Conservation (phyloP, 306 rosid genomes). For the Trifolium fragiferum region DNA sequence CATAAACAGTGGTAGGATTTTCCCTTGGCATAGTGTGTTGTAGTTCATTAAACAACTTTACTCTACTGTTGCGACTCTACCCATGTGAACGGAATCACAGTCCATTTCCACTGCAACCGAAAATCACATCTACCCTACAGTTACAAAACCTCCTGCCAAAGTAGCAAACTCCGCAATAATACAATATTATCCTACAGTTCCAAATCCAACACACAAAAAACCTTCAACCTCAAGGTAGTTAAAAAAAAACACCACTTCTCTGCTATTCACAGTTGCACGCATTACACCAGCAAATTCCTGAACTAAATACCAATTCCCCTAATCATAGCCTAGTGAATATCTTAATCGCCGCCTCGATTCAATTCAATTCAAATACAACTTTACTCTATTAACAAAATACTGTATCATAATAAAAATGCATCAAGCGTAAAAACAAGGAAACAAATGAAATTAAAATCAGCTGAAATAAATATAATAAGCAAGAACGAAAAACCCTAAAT, state of each 20-base stretch:
- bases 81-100: neutral
- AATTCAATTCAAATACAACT: slow-evolving; percentile 19
- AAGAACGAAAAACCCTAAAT: slow-evolving; percentile 40
- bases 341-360: slow-evolving; percentile 18
- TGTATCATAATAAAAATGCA: neutral
- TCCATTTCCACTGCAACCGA: neutral
- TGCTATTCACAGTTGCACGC: slow-evolving; percentile 15
- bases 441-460: slow-evolving; percentile 7
- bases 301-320: no score
- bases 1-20: neutral
- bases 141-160: slow-evolving; percentile 14
- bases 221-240: neutral
- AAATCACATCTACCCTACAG: neutral
- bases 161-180: slow-evolving; percentile 2
- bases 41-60: neutral
- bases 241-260: neutral
- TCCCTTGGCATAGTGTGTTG: neutral
- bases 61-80: neutral
- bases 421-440: neutral
- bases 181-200: neutral
- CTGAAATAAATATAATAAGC: neutral
- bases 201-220: neutral
- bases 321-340: slow-evolving; percentile 10
- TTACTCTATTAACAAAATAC: neutral
- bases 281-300: neutral